A percentile compares a stretch with the other conserved stretches of the same genome.
Conservation (phyloP, 2,329 filamentous ascomycete species). For the Coniella vitis region DNA sequence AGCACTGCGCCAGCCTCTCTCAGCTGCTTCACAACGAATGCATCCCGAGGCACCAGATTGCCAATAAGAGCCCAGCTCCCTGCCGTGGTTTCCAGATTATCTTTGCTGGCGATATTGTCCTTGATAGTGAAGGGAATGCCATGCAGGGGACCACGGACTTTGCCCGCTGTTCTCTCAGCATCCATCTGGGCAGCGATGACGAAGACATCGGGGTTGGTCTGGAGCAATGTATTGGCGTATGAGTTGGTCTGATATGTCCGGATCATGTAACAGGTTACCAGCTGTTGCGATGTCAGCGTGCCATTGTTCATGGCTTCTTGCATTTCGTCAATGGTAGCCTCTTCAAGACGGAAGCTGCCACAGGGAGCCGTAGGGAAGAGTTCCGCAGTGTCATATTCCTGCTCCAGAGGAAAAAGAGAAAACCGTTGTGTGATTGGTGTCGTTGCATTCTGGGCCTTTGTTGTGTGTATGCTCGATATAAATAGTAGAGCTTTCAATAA, state of each 20-base stretch:
- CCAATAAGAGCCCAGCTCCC: slow-evolving; percentile 62
- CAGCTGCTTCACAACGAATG: slow-evolving; percentile 53
- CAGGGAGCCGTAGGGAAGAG: slow-evolving; percentile 59
- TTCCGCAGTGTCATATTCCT: slow-evolving; percentile 29
- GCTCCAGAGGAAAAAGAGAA: slow-evolving; percentile 28
- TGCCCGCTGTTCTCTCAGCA: slow-evolving; percentile 48
- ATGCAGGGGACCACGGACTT: slow-evolving; percentile 59
- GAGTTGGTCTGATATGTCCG: slow-evolving; percentile 55
- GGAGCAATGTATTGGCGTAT: slow-evolving; percentile 58
- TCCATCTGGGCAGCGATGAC: slow-evolving; percentile 56
- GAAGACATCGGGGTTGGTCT: slow-evolving; percentile 62
- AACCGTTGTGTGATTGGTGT: no score
- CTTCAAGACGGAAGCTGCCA: slow-evolving; percentile 54
- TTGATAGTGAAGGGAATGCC: slow-evolving; percentile 72
- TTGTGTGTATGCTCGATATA: no score
- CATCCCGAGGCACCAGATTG: slow-evolving; percentile 60
- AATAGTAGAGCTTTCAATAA: no score
- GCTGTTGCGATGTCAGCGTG: slow-evolving; percentile 48
- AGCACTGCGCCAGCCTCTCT: slow-evolving; percentile 61
- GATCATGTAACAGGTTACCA: slow-evolving; percentile 56
- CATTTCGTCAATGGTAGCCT: slow-evolving; percentile 63
- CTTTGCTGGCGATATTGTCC: slow-evolving; percentile 63
- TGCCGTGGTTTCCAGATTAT: slow-evolving; percentile 68
- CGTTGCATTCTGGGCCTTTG: no score
- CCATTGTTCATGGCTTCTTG: slow-evolving; percentile 50